Percentiles rank a stretch among this genome's conserved stretches.
Evolutionary conservation across 208 protist species (phyloP).

Genomic region (Trypanosoma avium): DNA sequence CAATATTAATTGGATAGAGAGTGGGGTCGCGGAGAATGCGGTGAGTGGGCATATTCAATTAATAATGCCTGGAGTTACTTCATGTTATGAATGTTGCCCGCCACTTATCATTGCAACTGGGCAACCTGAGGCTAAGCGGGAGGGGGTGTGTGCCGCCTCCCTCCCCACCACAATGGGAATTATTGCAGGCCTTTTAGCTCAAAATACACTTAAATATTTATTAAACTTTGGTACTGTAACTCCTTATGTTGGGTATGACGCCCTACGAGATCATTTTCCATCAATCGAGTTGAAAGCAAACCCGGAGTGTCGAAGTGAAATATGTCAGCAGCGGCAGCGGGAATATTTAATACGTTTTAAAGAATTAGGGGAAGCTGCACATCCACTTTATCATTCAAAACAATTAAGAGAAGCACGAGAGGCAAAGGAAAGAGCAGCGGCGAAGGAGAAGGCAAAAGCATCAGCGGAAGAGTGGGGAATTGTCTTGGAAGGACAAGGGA

Average conservation of each 20-base stretch:
- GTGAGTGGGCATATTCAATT: conserved; percentile 98
- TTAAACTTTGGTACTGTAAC: conserved; percentile 93
- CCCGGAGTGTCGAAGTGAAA: conserved; percentile 75
- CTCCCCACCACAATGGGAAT: conserved; percentile 98
- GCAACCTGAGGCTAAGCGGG: conserved; percentile 92
- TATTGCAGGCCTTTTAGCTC: conserved; percentile 94
- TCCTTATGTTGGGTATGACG: conserved; percentile 95
- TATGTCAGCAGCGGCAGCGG: conserved; percentile 72
- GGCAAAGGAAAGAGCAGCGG: conserved; percentile 35
- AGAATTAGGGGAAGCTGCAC: conserved; percentile 43
- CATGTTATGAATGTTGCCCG: conserved; percentile 93
- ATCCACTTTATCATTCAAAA: conserved; percentile 55
- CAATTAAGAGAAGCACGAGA: conserved; percentile 44
- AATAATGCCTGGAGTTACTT: conserved; percentile 89
- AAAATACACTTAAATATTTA: conserved; percentile 96
- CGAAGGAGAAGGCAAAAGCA: conserved; percentile 43
- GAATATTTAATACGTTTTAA: conserved; percentile 48
- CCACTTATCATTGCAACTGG: conserved; percentile 93
- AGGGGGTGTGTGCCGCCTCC: conserved; percentile 97
- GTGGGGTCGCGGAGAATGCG: conserved; percentile 96
- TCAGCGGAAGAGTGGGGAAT: conserved; percentile 84
- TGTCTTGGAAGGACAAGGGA: conserved; percentile 46
- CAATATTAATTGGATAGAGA: conserved; percentile 94
- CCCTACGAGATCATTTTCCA: conserved; percentile 95
- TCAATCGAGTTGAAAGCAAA: conserved; percentile 91